Base-by-base conservation (phyloP, 2,329 filamentous ascomycete genomes). In the Beauveria asiatica region DNA sequence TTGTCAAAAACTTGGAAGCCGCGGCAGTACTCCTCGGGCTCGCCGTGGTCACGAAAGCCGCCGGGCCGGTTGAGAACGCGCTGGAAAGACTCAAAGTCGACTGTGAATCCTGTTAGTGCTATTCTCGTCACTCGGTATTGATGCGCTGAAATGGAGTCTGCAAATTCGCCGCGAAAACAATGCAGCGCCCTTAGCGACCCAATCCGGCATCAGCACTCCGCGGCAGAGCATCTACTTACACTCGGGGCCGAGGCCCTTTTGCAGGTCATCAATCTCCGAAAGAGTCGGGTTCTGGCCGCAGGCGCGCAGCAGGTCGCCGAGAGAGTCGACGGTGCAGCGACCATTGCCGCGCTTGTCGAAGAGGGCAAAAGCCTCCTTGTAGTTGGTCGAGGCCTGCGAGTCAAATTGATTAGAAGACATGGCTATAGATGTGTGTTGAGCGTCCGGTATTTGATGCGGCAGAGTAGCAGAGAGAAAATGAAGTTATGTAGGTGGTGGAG, bases 1-100 rank as follows among this genome's bases (percentile, higher is more conserved):
- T 99, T 99, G 78, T 99, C 94, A 70, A 99, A 99, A 58, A 99
- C 94, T 76, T 99, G 94, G 81, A 99, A 99, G 60, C 94, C 94
- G 64, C 93, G 90, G 77, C 93, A 96, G 79, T 99, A 99, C 75
- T 97, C 93, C 72, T 97, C 93, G 45, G 94, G 93, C 78, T 97
- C 92, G 73, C 94, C 94, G 2, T 94, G 92, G 70, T 97, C 94
- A 74, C 94, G 92, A 88, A 99, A 99, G 69, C 94, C 94, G 73
- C 92, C 92, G 41, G 94, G 94, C 65, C 94, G 89, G 84, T 97
- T 97, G 65, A 99, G 90, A 69, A 97, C 87, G 76, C 94, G 94
- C 75, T 89, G 86, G 81, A 99, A 99, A 66, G 92, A 90, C 74
- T 97, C 93, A 74, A 97, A 99, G 76, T 97, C 94, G 78, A 99